phyloP scores from a whole-genome alignment of 2,329 filamentous ascomycete genomes.

The Claviceps sp. region DNA sequence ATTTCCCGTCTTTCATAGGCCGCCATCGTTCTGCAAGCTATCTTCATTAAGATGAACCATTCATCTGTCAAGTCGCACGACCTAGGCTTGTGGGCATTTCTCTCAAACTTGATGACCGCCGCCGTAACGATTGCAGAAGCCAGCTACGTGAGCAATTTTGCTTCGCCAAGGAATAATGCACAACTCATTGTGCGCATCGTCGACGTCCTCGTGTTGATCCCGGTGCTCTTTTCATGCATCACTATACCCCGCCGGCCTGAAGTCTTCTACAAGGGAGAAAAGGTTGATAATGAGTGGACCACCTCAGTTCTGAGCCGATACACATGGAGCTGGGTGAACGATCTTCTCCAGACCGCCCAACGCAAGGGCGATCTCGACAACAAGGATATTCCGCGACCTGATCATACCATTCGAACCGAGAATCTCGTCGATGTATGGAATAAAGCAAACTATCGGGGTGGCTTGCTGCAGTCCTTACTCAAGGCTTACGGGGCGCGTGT shows the following conservation, averaged over 20 bases:
- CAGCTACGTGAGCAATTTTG: constrained; percentile 20
- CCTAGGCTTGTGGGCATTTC: constrained; percentile 37
- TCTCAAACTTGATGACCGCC: constrained; percentile 33
- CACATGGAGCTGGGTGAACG: constrained; percentile 51
- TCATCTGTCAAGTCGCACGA: constrained; percentile 38
- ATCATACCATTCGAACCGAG: constrained; percentile 38
- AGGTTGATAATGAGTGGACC: constrained; percentile 52
- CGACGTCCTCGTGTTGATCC: constrained; percentile 31
- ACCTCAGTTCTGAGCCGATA: constrained; percentile 46
- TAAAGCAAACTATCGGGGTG: constrained; percentile 28
- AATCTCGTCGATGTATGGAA: constrained; percentile 38
- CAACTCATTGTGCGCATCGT: constrained; percentile 30
- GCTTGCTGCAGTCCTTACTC: constrained; percentile 48
- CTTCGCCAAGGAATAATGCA: constrained; percentile 22
- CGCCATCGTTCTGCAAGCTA: constrained; percentile 38
- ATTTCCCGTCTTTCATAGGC: constrained; percentile 20
- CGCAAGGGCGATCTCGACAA: constrained; percentile 48
- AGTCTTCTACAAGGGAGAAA: constrained; percentile 43
- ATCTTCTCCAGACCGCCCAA: constrained; percentile 39
- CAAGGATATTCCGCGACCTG: constrained; percentile 47
- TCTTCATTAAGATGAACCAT: constrained; percentile 34
- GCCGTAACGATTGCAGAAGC: constrained; percentile 32
- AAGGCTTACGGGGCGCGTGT: constrained; percentile 43
- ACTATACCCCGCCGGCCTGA: constrained; percentile 54
- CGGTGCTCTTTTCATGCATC: constrained; percentile 34